Percentiles rank a stretch among this genome's conserved stretches.
Evolutionary conservation across 2,329 filamentous ascomycete genomes (phyloP).

Genomic region (Seiridium unicorne): DNA sequence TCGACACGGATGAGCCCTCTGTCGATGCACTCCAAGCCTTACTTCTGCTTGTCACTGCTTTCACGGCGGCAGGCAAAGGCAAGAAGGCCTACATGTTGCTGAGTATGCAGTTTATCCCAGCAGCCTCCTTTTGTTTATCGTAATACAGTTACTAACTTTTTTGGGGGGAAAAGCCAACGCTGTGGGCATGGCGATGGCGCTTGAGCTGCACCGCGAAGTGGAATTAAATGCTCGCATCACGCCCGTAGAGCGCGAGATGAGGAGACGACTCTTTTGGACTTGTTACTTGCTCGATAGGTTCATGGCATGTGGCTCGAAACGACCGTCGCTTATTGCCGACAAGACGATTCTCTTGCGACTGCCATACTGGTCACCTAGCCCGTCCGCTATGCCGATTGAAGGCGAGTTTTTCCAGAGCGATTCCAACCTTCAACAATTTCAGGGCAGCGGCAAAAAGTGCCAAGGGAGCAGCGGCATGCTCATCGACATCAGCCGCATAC

Average conservation of each 20-base stretch:
- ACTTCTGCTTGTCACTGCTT: conserved; percentile 72
- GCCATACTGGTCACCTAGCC: conserved; percentile 69
- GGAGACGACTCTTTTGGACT: conserved; percentile 82
- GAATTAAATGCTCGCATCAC: conserved; percentile 61
- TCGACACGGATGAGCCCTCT: conserved; percentile 79
- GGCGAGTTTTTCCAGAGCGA: conserved; percentile 79
- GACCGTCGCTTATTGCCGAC: conserved; percentile 77
- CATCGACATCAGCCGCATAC: conserved; percentile 79
- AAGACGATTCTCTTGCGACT: conserved; percentile 72
- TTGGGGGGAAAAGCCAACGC: conserved; percentile 56
- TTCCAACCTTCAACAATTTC: conserved; percentile 73
- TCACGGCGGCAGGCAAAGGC: conserved; percentile 73
- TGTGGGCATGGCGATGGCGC: conserved; percentile 78
- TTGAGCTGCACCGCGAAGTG: conserved; percentile 77
- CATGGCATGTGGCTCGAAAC: conserved; percentile 74
- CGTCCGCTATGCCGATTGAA: conserved; percentile 62
- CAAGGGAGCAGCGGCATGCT: conserved; percentile 79
- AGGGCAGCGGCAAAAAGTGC: conserved; percentile 65
- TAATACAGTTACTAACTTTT: background rate
- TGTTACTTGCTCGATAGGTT: conserved; percentile 88
- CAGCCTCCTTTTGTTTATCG: background rate
- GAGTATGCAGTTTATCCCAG: conserved; percentile 46
- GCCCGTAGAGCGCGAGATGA: conserved; percentile 70
- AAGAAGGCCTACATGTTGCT: conserved; percentile 87
- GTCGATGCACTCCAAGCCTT: conserved; percentile 76